These are phyloP conservation scores for Tephrocybe sp. DNA, from an alignment of 768 basidiomycete species.

Conservation along the genomic window DNA sequence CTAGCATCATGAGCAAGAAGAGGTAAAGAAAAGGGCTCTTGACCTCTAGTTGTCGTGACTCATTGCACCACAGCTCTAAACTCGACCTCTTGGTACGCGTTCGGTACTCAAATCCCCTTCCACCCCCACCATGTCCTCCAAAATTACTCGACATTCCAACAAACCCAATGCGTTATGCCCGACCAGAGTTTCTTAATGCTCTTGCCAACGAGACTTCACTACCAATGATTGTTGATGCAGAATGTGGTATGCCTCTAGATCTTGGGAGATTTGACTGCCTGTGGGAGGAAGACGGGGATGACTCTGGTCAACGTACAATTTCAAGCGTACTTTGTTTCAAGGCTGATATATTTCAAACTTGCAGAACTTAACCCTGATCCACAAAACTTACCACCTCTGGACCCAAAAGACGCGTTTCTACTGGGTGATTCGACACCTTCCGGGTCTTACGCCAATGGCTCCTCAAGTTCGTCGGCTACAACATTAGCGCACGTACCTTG, in stretches of 20 bases:
- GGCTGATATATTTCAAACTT: neutral
- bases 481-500: constrained; percentile 76
- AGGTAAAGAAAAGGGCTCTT: constrained; percentile 14
- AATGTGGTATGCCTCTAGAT: constrained; percentile 95
- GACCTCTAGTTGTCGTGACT: constrained; percentile 2
- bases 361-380: constrained; percentile 65
- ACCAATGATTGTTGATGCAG: constrained; percentile 96
- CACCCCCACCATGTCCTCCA: constrained; percentile 95
- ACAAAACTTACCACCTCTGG: constrained; percentile 55
- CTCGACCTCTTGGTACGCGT: constrained; percentile 92
- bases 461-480: constrained; percentile 40
- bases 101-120: constrained; percentile 92
- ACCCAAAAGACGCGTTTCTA: constrained; percentile 76
- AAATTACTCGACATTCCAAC: constrained; percentile 94
- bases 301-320: constrained; percentile 48
- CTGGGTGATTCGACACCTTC: constrained; percentile 61
- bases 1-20: constrained; percentile 25
- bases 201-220: constrained; percentile 80
- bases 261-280: constrained; percentile 79
- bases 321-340: too few relatives aligned
- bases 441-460: constrained; percentile 44
- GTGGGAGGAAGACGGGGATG: constrained; percentile 79
- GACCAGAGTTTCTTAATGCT: constrained; percentile 80
- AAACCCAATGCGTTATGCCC: constrained; percentile 82
- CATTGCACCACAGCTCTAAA: constrained; percentile 45